Base-by-base conservation (phyloP, 805 yeast genomes). In the Starmerella apis region DNA sequence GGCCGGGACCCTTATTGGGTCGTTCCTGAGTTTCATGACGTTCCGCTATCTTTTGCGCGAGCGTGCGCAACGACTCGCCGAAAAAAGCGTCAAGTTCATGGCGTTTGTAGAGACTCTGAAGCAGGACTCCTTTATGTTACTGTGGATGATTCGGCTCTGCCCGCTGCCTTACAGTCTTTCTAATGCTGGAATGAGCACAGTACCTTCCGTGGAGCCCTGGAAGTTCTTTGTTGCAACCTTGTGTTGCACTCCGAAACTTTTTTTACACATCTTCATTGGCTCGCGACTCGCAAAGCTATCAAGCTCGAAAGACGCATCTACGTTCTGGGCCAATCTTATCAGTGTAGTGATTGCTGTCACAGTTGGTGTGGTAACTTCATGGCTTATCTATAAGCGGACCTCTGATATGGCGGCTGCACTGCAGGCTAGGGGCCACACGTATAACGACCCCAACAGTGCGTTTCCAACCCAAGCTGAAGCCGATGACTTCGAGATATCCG, bases 101-200 rank as follows among this genome's bases (percentile, higher is more conserved):
- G 86, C 94, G 0, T 75, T 92, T 55, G 74, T 85, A 0, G 78
- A 80, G 48, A 83, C 86, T 4, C 65, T 90, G 52, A 94, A 86
- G 51, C 76, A 77, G 49, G 81, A 82, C 56, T 76, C 79, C 51
- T 74, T 87, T 50, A 63, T 79, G 55, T 66, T 92, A 22, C 65
- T 90, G 47, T 76, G 83, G 47, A 70, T 90, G 61, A 74, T 90
- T 25, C 71, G 96, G 49, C 65, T 90, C 50, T 86, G 96, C 58
- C 98, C 98, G 0, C 74, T 90, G 59, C 97, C 97, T 0, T 92
- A 87, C 63, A 86, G 96, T 2, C 69, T 90, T 28, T 81, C 92
- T 0, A 90, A 90, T 61, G 96, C 96, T 3, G 96, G 95, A 0
- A 71, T 92, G 56, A 92, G 95, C 9, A 81, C 94, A 1, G 76